Base-by-base conservation (phyloP, 2,329 filamentous ascomycete genomes). In the Aspergillus ochraceus region DNA sequence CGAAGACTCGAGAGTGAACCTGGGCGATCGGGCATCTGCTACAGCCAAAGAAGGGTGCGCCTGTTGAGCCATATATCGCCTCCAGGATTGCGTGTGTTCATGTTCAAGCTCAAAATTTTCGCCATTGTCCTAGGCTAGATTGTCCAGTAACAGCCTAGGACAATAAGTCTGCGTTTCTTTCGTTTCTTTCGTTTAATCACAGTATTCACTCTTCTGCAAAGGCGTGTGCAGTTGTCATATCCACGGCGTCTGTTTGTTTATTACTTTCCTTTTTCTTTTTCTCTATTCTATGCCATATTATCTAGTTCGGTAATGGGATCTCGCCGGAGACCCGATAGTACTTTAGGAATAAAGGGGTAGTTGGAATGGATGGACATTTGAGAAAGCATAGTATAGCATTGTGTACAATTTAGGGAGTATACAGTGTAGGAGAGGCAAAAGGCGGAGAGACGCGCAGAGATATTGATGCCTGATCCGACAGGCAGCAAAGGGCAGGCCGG, bases 31-130 rank as follows among this genome's bases (percentile, higher is more conserved):
- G 52, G 84, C 86, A 69, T 88, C 91, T 64, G 85, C 85, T 66
- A 88, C 86, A n/a, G 86, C 90, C 52, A 96, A 96, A 81, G 92
- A 97, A 72, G 89, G 90, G 49, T 98, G 94, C 77, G 93, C 92
- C 71, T 98, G 94, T 80, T 98, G 72, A 79, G 14, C 3, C 4
- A 22, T 45, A 20, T 20, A 62, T 58, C 57, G 53, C 42, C 20
- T 61, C 55, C 46, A 42, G 5, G 30, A 26, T 12, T 45, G 49
- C 20, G 49, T 56, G 52, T 52, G 49, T 36, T 61, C 53, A 36
- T 26, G 26, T 22, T 24, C 24, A 24, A 54, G 30, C 49, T 54
- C 56, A 56, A 29, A 42, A 45, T 52, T 17, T 52, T 55, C 51
- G 11, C 12, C 32, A 14, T 36, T 29, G 26, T 29, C 6, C 52